Evolutionary conservation across 805 yeast species (phyloP).

Genomic region (Schwanniomyces yamadae): DNA sequence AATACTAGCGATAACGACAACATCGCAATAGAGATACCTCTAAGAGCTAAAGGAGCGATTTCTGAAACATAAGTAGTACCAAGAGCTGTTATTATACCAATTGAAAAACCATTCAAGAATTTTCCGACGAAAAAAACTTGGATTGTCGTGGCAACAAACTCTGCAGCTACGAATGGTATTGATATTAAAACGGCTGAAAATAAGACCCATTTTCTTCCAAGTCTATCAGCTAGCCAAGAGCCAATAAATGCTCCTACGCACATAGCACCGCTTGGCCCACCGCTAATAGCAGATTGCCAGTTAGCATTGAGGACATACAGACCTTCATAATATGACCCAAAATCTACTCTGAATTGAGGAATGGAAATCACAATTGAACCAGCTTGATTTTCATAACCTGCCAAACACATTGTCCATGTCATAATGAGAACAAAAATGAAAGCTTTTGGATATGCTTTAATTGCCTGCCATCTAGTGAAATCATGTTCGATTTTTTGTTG

Average conservation of each 20-base stretch:
- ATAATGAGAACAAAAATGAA: background rate
- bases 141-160: constrained; percentile 7
- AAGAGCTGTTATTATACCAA: constrained; percentile 7
- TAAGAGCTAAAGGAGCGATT: constrained; percentile 5
- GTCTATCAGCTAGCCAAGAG: constrained; percentile 6
- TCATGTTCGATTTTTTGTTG: constrained; percentile 18
- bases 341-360: constrained; percentile 5
- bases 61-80: constrained; percentile 9
- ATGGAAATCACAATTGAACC: constrained; percentile 5
- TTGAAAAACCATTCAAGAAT: constrained; percentile 7
- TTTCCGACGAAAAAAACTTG: constrained; percentile 9
- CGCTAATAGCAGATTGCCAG: constrained; percentile 8
- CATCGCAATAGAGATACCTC: constrained; percentile 8
- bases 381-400: constrained; percentile 5
- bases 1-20: constrained; percentile 7
- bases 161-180: constrained; percentile 7
- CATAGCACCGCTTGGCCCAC: constrained; percentile 6
- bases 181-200: background rate
- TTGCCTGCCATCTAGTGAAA: constrained; percentile 8
- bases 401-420: background rate
- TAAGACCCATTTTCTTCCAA: constrained; percentile 8
- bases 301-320: constrained; percentile 2
- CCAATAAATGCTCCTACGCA: constrained; percentile 5
- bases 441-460: constrained; percentile 1
- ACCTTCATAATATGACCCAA: constrained; percentile 1